Conservation (phyloP, 331 rosid genomes). For the Quercus phellos region DNA sequence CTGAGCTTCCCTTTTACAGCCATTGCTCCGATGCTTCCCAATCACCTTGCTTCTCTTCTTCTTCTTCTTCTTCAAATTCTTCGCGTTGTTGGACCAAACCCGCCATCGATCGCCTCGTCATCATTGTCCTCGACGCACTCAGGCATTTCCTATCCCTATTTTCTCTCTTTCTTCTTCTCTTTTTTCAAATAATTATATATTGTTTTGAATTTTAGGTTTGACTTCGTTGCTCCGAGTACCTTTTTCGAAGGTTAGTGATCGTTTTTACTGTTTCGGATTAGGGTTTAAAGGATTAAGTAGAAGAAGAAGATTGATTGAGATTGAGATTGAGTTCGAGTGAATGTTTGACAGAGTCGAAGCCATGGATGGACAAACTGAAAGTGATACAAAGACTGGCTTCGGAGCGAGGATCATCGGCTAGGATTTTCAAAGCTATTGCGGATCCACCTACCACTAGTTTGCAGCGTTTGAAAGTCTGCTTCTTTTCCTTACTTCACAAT, state of each 20-base stretch:
- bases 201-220: constrained; percentile 48
- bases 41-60: constrained; percentile 54
- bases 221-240: constrained; percentile 85
- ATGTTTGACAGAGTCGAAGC: constrained; percentile 50
- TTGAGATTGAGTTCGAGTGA: not conserved
- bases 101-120: constrained; percentile 48
- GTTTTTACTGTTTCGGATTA: not conserved
- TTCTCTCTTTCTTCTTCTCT: not conserved
- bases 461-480: constrained; percentile 87
- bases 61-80: constrained; percentile 14
- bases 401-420: constrained; percentile 54
- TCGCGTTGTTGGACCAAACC: constrained; percentile 76
- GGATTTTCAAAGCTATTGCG: constrained; percentile 90
- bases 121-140: constrained; percentile 78
- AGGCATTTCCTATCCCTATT: constrained; percentile 28
- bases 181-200: not conserved
- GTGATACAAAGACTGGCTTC: constrained; percentile 57
- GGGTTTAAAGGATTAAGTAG: not conserved
- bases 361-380: constrained; percentile 79
- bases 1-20: constrained; percentile 82
- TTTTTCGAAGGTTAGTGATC: constrained; percentile 58
- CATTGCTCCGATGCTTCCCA: constrained; percentile 59
- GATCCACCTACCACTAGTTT: constrained; percentile 99
- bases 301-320: not conserved
- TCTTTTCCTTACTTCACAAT: not conserved